These are phyloP conservation scores for Biscutella auriculata DNA, from an alignment of 441 rosid species.

Conservation along the genomic window DNA sequence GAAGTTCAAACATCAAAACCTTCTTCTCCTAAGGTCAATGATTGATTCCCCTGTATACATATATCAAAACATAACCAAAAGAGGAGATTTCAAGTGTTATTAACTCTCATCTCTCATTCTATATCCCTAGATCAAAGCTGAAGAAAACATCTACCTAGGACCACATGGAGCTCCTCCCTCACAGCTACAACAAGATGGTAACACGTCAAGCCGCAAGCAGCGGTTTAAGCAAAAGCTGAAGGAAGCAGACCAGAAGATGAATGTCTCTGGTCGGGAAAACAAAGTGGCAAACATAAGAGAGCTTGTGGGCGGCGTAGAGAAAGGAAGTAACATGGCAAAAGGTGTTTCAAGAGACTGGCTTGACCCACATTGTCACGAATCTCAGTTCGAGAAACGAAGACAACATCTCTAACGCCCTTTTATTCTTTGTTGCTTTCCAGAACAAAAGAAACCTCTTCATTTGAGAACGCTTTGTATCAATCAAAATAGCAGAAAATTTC, in stretches of 20 bases:
- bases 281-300: conserved; percentile 66
- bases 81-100: background rate
- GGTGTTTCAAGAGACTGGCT: conserved; percentile 67
- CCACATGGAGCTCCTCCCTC: conserved; percentile 88
- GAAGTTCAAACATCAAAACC: conserved; percentile 36
- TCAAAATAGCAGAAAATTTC: background rate
- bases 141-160: conserved; percentile 75
- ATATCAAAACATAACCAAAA: no score
- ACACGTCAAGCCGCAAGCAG: conserved; percentile 55
- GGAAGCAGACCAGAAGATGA: conserved; percentile 58
- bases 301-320: conserved; percentile 53
- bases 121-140: conserved; percentile 33
- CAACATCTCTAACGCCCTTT: conserved; percentile 13
- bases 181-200: conserved; percentile 46
- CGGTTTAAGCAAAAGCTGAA: conserved; percentile 71
- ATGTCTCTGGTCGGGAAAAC: conserved; percentile 68
- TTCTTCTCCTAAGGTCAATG: conserved; percentile 54
- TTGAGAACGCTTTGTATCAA: conserved; percentile 12
- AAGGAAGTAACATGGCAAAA: conserved; percentile 28
- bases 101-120: background rate
- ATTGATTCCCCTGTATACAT: background rate
- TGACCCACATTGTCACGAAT: conserved; percentile 84
- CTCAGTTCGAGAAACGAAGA: conserved; percentile 64
- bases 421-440: background rate
- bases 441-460: background rate